A percentile compares a stretch with the other conserved stretches of the same genome.
These are phyloP conservation scores for Buddleja alternifolia DNA, from an alignment of 257 asterid genomes.

Conservation along the genomic window DNA sequence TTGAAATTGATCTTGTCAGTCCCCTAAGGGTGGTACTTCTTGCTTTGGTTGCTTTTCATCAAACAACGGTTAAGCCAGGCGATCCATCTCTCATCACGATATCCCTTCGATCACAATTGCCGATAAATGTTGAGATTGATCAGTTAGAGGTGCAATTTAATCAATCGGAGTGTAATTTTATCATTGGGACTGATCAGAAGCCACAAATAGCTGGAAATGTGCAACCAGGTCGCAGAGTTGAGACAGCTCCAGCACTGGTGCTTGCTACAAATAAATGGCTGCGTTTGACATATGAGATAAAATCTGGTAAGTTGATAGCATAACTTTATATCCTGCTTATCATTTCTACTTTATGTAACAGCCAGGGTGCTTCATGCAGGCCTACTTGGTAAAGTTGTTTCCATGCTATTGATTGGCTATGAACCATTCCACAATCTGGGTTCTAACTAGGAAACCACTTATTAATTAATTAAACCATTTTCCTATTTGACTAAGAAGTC, in stretches of 20 bases:
- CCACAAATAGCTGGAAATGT: constrained; percentile 66
- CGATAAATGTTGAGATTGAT: constrained; percentile 79
- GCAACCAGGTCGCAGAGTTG: constrained; percentile 88
- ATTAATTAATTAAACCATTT: neutral
- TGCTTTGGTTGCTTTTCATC: constrained; percentile 97
- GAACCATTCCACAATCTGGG: neutral
- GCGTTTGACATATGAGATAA: constrained; percentile 82
- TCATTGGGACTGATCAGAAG: constrained; percentile 80
- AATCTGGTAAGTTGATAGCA: constrained; percentile 66
- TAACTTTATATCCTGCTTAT: neutral
- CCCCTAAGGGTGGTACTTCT: constrained; percentile 87
- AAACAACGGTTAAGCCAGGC: constrained; percentile 89
- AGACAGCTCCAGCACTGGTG: constrained; percentile 76
- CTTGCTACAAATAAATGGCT: constrained; percentile 86
- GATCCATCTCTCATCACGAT: constrained; percentile 68
- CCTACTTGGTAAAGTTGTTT: neutral
- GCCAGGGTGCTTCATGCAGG: constrained; percentile 1
- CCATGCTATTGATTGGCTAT: neutral
- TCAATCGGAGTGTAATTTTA: constrained; percentile 90
- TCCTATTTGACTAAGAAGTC: neutral
- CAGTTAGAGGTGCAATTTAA: constrained; percentile 97
- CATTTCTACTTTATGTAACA: constrained; percentile 11
- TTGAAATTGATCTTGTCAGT: constrained; percentile 96
- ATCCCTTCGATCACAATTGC: constrained; percentile 86
- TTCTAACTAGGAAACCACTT: constrained; percentile 12